Evolutionary conservation across 768 basidiomycete genomes (phyloP).

Genomic region (Panaeolus papilionaceus): DNA sequence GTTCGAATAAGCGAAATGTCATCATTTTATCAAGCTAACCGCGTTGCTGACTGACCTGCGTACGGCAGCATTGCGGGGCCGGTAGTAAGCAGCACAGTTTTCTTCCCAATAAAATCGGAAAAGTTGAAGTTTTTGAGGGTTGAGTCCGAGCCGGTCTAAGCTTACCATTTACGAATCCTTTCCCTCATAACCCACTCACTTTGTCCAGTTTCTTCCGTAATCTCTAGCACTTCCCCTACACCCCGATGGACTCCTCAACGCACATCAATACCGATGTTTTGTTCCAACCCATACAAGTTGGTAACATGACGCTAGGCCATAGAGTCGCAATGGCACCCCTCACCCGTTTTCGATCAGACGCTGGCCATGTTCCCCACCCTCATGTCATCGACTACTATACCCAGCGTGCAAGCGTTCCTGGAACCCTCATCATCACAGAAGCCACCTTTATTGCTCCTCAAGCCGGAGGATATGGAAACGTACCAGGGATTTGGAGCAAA

Average conservation of each 20-base stretch:
- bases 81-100: background rate
- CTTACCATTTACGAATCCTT: background rate
- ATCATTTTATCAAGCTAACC: background rate
- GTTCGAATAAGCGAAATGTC: background rate
- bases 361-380: conserved; percentile 41
- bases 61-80: no score
- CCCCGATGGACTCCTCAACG: background rate
- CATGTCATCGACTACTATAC: conserved; percentile 52
- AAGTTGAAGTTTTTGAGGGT: no score
- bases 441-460: conserved; percentile 56
- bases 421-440: conserved; percentile 64
- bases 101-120: background rate
- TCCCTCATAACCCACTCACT: no score
- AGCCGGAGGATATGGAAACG: conserved; percentile 54
- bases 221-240: background rate
- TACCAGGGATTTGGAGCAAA: conserved; percentile 70
- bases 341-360: conserved; percentile 49
- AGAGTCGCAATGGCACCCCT: conserved; percentile 61
- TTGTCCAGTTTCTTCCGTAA: background rate
- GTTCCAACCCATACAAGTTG: conserved; percentile 52
- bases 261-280: conserved; percentile 38
- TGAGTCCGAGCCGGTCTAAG: no score
- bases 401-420: conserved; percentile 52
- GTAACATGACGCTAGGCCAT: conserved; percentile 48
- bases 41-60: background rate